Base-by-base conservation (phyloP, 1,284 basidiomycete genomes). In the Cystobasidium slooffiae region DNA sequence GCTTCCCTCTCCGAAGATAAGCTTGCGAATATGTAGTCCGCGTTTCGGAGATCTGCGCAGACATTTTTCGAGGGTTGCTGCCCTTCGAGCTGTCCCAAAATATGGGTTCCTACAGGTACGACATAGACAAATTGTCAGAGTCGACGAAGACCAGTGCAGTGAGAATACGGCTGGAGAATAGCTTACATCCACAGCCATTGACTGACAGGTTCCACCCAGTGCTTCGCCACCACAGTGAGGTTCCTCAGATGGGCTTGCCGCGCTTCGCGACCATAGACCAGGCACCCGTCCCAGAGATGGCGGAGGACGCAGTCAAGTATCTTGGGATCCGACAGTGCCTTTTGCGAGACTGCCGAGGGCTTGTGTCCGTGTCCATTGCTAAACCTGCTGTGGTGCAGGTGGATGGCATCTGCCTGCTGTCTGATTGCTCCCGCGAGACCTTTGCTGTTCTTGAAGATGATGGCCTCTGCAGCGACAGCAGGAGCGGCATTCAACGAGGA, bases 1-100 rank as follows among this genome's bases (percentile, higher is more conserved):
- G 68, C 66, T 68, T 31, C 66, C 66, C 46, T 68, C 66, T 14
- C 66, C 66, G 12, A 68, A 56, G 14, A 68, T 68, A 2, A 68
- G 66, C 20, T 68, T 68, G 14, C 43, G 43, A 31, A 68, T 56
- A 52, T 53, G 66, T 0, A 53, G 8, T 22, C 52, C 66, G n/a
- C 55, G 14, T 16, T 46, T 22, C 6, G 66, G 66, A 8, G 24
- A n/a, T 43, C 8, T 9, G 12, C 52, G 24, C 2, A 68, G 52
- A 44, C 66, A 68, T 20, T 68, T n/a, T 46, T 58, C 44, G 9
- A 68, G 43, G 6, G 24, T 5, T 6, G 20, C 41, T 37, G 52
- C 52, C 56, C 66, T 51, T 12, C 53, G 24, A 43, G 51, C 66
- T 9, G 49, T 68, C 16, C 66, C 66, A 31, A 68, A 55, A 24